Evolutionary conservation across 2,329 filamentous ascomycete genomes (phyloP), one percentile per base, ranked within the genome.

Genomic region (Drechmeria coniospora): DNA sequence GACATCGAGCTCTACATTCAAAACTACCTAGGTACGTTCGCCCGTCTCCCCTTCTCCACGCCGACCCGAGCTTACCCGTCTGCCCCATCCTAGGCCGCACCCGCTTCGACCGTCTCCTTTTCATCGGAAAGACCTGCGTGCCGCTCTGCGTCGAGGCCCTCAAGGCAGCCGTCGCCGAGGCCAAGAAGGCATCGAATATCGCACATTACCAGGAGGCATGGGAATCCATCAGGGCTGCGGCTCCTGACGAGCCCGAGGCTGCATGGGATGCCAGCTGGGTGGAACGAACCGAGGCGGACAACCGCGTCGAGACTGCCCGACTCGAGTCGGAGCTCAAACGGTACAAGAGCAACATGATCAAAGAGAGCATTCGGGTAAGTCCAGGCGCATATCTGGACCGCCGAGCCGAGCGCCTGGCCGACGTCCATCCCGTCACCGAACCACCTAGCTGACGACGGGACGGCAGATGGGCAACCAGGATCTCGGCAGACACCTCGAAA

Each of bases 321-420:
- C 61, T 95, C 30, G 83, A 94, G 47, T 60, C 68, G 11, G 83
- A 95, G 51, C 62, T 98, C 13, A 86, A 84, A 51, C 78, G 77
- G 2, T 95, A 95, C 54, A 93, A 90, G 56, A 93, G 94, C 48
- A 98, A 95, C 44, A 58, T 95, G 23, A 84, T 98, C 43, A 93
- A 94, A 50, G 90, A 98, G 57, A 94, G 84, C 57, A 93, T 95
- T 44, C 60, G 86, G 40, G 84, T 92, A 62, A 25, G 34, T 30
- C 7, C 12, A 4, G 6, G 21, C 23, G 20, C 19, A 11, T 27
- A 9, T 5, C 14, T 13, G 3, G 13, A 16, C 15, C n/a, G 5
- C 19, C 12, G n/a, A n/a, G n/a, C n/a, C n/a, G n/a, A n/a, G n/a
- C n/a, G n/a, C n/a, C n/a, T n/a, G n/a, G n/a, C n/a, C n/a, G n/a